A percentile compares a stretch with the other conserved stretches of the same genome.
Evolutionary conservation across 768 basidiomycete genomes (phyloP).

Genomic region (Hortiboletus flavorubellus): DNA sequence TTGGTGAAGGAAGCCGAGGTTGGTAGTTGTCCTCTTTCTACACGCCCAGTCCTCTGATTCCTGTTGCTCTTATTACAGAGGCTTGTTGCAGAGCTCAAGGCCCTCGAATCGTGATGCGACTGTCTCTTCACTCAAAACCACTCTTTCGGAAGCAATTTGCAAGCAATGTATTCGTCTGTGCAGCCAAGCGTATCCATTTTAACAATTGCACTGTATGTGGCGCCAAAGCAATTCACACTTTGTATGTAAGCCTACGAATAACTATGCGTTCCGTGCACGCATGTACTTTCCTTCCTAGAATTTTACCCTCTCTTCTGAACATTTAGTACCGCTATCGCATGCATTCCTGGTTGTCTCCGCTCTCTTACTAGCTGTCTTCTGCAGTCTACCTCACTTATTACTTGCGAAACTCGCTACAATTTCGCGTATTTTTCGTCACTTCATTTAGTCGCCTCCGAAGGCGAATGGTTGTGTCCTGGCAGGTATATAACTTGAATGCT

Average conservation of each 20-base stretch:
- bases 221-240: conserved; percentile 20
- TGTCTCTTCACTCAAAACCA: background rate
- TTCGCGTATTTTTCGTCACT: conserved; percentile 6
- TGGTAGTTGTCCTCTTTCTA: conserved; percentile 10
- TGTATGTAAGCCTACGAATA: conserved; percentile 32
- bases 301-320: conserved; percentile 2
- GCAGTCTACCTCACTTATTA: conserved; percentile 9
- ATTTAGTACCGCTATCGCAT: conserved; percentile 16
- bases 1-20: conserved; percentile 59
- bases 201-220: conserved; percentile 28
- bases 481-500: conserved; percentile 13
- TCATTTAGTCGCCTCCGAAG: background rate
- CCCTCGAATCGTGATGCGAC: conserved; percentile 37
- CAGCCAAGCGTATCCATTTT: conserved; percentile 20
- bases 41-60: background rate
- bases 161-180: conserved; percentile 28
- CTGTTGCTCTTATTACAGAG: conserved; percentile 38
- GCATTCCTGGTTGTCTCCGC: conserved; percentile 24
- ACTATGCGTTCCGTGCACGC: conserved; percentile 14
- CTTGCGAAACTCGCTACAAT: conserved; percentile 6
- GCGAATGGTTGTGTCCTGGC: background rate
- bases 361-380: conserved; percentile 21
- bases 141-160: conserved; percentile 12
- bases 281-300: conserved; percentile 28
- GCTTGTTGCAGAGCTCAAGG: conserved; percentile 61